Evolutionary conservation across 2,329 filamentous ascomycete genomes (phyloP).

Genomic region (Purpureocillium takamizusanense): DNA sequence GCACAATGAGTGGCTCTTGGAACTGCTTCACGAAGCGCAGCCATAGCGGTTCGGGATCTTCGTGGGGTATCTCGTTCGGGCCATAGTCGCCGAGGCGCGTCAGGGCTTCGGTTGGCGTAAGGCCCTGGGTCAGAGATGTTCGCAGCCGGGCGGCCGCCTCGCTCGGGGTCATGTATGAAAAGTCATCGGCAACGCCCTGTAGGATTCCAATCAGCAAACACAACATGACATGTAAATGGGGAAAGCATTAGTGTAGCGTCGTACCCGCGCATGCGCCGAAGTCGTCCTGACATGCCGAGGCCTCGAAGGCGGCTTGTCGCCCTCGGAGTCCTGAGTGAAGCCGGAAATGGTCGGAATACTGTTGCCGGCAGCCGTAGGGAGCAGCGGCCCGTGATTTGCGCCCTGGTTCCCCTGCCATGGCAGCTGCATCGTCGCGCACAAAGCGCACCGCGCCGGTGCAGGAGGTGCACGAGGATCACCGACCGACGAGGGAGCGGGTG

Average conservation of each 20-base stretch:
- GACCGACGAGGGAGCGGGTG: slow-evolving; percentile 8
- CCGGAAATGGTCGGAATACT: slow-evolving; percentile 23
- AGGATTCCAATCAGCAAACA: background rate
- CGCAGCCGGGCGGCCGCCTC: slow-evolving; percentile 70
- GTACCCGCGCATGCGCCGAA: slow-evolving; percentile 47
- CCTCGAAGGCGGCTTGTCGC: slow-evolving; percentile 16
- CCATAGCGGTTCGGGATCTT: slow-evolving; percentile 90
- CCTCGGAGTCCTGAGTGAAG: slow-evolving; percentile 14
- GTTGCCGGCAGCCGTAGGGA: slow-evolving; percentile 22
- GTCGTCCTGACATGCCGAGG: slow-evolving; percentile 36
- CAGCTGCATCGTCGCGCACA: slow-evolving; percentile 23
- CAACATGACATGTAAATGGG: slow-evolving; percentile 8
- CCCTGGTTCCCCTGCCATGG: slow-evolving; percentile 25
- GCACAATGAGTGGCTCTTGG: slow-evolving; percentile 85
- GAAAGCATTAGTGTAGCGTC: slow-evolving; percentile 7
- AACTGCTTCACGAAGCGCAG: slow-evolving; percentile 94
- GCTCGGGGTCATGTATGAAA: slow-evolving; percentile 59
- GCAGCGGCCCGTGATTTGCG: slow-evolving; percentile 19
- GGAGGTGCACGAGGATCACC: slow-evolving; percentile 8
- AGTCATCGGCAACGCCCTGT: slow-evolving; percentile 51
- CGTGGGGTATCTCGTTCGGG: slow-evolving; percentile 88
- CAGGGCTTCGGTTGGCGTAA: slow-evolving; percentile 73
- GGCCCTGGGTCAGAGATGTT: slow-evolving; percentile 75
- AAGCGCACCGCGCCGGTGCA: background rate
- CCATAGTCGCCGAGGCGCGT: slow-evolving; percentile 73